Evolutionary conservation across 2,329 filamentous ascomycete species (phyloP).

Genomic region (Beauveria pseudobassiana): DNA sequence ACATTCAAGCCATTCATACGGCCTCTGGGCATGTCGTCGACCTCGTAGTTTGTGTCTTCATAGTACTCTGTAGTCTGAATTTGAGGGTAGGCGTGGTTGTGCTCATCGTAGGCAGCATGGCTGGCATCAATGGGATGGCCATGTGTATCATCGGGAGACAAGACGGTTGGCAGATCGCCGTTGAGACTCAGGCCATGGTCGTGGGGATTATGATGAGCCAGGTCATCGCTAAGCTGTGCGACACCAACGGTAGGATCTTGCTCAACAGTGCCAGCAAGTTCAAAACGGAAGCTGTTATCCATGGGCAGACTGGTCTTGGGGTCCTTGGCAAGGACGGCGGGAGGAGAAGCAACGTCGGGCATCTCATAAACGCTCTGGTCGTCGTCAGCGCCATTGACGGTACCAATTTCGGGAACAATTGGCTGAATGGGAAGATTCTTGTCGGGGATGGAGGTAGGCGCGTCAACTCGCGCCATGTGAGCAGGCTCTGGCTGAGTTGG

Average conservation of each 20-base stretch:
- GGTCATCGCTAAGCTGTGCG: conserved; percentile 15
- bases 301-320: conserved; percentile 18
- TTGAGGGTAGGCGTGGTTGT: conserved; percentile 17
- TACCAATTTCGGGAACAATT: conserved; percentile 33
- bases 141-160: conserved; percentile 16
- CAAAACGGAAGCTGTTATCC: conserved; percentile 10
- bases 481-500: conserved; percentile 24
- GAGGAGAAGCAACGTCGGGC: conserved; percentile 23
- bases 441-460: conserved; percentile 17
- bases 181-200: conserved; percentile 27
- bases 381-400: conserved; percentile 20
- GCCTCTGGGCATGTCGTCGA: conserved; percentile 14
- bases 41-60: conserved; percentile 24
- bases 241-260: conserved; percentile 8
- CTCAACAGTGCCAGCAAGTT: conserved; percentile 11
- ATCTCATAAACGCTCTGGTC: conserved; percentile 20
- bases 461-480: conserved; percentile 15
- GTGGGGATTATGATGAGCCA: conserved; percentile 20
- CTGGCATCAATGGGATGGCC: conserved; percentile 11
- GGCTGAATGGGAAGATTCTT: conserved; percentile 24
- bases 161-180: conserved; percentile 25
- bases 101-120: conserved; percentile 13
- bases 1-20: conserved; percentile 39
- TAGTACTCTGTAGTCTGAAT: conserved; percentile 27
- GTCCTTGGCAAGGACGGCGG: conserved; percentile 22